Percentiles rank a stretch among this genome's conserved stretches.
Conservation (phyloP, 73 alveolate species). For the Tetrahymena malaccensis region DNA sequence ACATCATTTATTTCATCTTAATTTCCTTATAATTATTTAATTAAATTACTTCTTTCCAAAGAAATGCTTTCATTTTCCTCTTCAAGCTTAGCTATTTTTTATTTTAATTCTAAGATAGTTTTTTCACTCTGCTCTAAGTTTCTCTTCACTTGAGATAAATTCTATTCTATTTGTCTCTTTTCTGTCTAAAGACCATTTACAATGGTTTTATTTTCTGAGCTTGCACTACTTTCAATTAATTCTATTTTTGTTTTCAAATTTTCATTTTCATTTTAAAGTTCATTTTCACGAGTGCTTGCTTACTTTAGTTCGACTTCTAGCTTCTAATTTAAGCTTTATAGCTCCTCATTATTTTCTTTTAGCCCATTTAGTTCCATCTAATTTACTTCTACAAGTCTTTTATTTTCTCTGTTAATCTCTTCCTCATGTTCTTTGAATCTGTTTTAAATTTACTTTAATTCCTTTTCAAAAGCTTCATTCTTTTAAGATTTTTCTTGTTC, state of each 20-base stretch:
- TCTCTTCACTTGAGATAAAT: not conserved
- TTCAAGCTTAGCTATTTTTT: not conserved
- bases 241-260: not conserved
- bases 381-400: not conserved
- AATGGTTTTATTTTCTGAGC: not conserved
- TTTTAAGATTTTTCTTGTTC: not conserved
- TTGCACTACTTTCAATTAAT: not conserved
- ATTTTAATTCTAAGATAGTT: not conserved
- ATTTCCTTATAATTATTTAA: not conserved
- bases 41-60: not conserved
- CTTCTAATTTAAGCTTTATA: not conserved
- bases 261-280: not conserved
- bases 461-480: not conserved
- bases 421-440: not conserved
- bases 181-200: not conserved
- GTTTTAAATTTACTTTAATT: not conserved
- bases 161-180: not conserved
- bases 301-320: not conserved
- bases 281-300: not conserved
- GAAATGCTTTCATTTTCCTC: not conserved
- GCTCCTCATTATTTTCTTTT: not conserved
- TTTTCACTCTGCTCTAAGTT: not conserved
- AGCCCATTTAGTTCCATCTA: not conserved
- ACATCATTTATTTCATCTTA: not conserved
- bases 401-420: not conserved